Percentiles rank a stretch among this genome's conserved stretches.
Conservation (phyloP, 2,329 filamentous ascomycete species). For the Basipetospora chlamydospora region DNA sequence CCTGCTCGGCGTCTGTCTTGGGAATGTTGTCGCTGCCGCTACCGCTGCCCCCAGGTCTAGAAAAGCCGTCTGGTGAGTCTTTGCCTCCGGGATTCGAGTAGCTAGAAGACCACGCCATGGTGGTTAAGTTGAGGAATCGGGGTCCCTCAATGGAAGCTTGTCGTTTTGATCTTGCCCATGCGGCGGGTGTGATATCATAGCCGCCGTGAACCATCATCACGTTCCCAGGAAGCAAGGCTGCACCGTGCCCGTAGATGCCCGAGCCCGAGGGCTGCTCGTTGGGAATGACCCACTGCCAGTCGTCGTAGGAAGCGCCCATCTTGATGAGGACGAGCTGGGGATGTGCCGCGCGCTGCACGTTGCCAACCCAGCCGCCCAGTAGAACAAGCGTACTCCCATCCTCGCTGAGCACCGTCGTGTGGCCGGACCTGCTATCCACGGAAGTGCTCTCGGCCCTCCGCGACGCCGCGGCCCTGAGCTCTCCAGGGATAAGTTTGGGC, state of each 20-base stretch:
- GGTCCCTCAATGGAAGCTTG: constrained; percentile 15
- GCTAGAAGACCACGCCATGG: constrained; percentile 34
- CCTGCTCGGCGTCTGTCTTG: constrained; percentile 13
- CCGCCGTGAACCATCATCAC: constrained; percentile 56
- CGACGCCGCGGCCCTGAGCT: constrained; percentile 10
- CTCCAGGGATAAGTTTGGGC: constrained; percentile 13
- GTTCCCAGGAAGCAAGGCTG: constrained; percentile 48
- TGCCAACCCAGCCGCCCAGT: constrained; percentile 85
- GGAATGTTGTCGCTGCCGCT: constrained; percentile 8
- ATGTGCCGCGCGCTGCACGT: constrained; percentile 57
- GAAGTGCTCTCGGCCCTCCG: constrained; percentile 8
- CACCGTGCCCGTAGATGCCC: constrained; percentile 49
- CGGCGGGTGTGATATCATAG: constrained; percentile 29
- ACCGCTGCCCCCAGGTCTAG: too few species aligned
- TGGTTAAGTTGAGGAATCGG: constrained; percentile 43
- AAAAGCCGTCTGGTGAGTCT: too few species aligned
- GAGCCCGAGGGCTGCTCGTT: constrained; percentile 26
- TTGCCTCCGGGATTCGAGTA: constrained; percentile 27
- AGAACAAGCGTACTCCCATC: constrained; percentile 69
- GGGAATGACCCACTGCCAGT: constrained; percentile 60
- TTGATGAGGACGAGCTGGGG: constrained; percentile 71
- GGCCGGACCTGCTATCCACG: constrained; percentile 74
- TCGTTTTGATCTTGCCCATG: constrained; percentile 19
- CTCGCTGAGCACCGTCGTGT: constrained; percentile 67
- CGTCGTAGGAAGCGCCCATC: constrained; percentile 59